These are phyloP conservation scores for Diaporthe sp. DNA, from an alignment of 2,329 filamentous ascomycete genomes.

Conservation along the genomic window DNA sequence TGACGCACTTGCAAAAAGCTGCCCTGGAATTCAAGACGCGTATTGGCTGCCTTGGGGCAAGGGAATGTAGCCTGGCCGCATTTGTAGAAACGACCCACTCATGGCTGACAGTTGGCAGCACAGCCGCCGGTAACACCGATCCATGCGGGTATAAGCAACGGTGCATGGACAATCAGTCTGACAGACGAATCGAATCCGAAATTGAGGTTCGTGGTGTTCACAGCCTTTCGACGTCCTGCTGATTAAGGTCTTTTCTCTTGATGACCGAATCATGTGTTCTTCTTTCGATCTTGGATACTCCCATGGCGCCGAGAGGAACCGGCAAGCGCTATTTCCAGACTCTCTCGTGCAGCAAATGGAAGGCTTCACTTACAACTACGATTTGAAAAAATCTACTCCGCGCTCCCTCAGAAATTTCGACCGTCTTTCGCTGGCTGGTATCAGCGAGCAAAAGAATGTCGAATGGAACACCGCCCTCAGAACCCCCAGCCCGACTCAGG, in stretches of 20 bases:
- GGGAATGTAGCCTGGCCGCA: too few species aligned
- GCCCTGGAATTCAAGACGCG: neutral
- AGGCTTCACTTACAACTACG: neutral
- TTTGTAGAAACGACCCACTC: neutral
- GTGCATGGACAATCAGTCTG: neutral
- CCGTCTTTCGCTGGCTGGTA: neutral
- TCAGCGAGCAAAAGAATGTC: neutral
- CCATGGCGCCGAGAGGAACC: too few species aligned
- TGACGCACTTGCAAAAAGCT: neutral
- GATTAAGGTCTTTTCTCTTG: neutral
- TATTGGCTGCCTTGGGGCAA: neutral
- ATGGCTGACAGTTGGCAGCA: neutral
- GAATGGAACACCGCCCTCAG: neutral
- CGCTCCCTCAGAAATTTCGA: neutral
- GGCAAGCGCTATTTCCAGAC: neutral
- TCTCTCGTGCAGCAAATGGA: neutral
- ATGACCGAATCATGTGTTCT: neutral
- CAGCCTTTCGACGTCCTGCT: neutral
- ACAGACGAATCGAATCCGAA: neutral
- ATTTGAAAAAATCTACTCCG: neutral
- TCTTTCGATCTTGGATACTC: neutral
- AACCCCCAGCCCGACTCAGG: neutral
- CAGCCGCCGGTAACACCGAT: conserved; percentile 19
- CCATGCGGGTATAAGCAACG: conserved; percentile 10
- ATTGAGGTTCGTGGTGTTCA: neutral